Conservation (phyloP, 177 flowering plant genomes). For the Vitis hybrid region DNA sequence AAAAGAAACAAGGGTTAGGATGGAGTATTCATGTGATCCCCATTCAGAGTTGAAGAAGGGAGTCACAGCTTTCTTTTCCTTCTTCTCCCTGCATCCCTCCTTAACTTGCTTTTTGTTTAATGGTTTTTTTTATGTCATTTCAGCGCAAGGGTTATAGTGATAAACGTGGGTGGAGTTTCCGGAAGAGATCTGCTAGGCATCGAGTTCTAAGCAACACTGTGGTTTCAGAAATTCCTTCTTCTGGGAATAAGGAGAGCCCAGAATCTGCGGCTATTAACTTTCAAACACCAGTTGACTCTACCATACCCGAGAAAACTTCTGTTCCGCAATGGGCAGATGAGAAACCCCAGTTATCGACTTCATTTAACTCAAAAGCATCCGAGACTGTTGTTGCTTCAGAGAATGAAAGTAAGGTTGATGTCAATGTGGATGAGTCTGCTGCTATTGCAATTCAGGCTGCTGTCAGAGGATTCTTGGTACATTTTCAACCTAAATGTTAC, state of each 20-base stretch:
- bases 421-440: slow-evolving; percentile 48
- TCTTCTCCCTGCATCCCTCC: too few species aligned
- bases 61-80: too few species aligned
- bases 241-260: slow-evolving; percentile 45
- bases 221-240: slow-evolving; percentile 43
- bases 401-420: slow-evolving; percentile 25
- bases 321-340: slow-evolving; percentile 37
- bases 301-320: slow-evolving; percentile 51
- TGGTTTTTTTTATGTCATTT: slow-evolving; percentile 12
- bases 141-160: slow-evolving; percentile 62
- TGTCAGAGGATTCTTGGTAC: slow-evolving; percentile 74
- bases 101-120: neutral
- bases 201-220: slow-evolving; percentile 68
- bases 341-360: slow-evolving; percentile 29
- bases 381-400: slow-evolving; percentile 25
- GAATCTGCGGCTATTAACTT: slow-evolving; percentile 36
- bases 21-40: too few species aligned
- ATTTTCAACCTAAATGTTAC: neutral
- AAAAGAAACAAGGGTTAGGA: too few species aligned
- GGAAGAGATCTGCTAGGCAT: slow-evolving; percentile 79
- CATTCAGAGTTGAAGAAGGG: too few species aligned
- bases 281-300: slow-evolving; percentile 26
- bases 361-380: slow-evolving; percentile 10
- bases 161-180: slow-evolving; percentile 86
- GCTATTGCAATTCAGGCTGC: slow-evolving; percentile 67